A percentile compares a stretch with the other conserved stretches of the same genome.
phyloP scores from a whole-genome alignment of 1,139 yeast genomes.

The Pichia sp. region DNA sequence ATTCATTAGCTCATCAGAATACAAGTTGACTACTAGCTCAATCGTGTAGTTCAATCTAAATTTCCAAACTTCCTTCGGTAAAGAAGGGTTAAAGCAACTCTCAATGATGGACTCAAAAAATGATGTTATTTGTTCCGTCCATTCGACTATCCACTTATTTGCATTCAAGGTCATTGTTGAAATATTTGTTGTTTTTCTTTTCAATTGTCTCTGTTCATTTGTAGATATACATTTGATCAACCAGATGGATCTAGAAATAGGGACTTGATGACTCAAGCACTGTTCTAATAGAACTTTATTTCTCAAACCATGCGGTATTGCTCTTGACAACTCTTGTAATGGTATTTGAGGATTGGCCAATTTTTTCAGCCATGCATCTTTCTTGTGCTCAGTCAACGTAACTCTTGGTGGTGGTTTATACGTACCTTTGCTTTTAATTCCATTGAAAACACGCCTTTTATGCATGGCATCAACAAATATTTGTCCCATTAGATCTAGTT shows the following conservation, averaged over 20 bases:
- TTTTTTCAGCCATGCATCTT: constrained; percentile 81
- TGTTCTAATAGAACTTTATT: constrained; percentile 71
- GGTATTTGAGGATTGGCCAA: constrained; percentile 67
- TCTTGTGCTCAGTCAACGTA: constrained; percentile 79
- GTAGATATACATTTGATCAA: constrained; percentile 80
- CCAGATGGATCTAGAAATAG: constrained; percentile 82
- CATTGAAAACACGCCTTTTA: constrained; percentile 62
- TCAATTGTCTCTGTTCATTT: constrained; percentile 69
- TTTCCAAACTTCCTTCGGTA: constrained; percentile 45
- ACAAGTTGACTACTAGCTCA: constrained; percentile 58
- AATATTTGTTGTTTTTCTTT: constrained; percentile 41
- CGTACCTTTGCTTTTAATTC: constrained; percentile 50
- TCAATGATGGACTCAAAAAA: constrained; percentile 52
- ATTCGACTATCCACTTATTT: constrained; percentile 70
- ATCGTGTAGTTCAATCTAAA: constrained; percentile 55
- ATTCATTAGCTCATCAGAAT: constrained; percentile 65
- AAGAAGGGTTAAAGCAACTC: constrained; percentile 32
- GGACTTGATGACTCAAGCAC: constrained; percentile 61
- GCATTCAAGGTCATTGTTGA: constrained; percentile 37
- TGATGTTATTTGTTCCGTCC: constrained; percentile 78
- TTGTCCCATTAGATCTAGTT: constrained; percentile 35
- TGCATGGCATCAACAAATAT: constrained; percentile 61
- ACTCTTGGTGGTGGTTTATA: constrained; percentile 83
- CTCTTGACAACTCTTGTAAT: constrained; percentile 61
- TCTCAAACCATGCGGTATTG: constrained; percentile 89